phyloP scores from a whole-genome alignment of 768 basidiomycete genomes.

The Boletus edulis region DNA sequence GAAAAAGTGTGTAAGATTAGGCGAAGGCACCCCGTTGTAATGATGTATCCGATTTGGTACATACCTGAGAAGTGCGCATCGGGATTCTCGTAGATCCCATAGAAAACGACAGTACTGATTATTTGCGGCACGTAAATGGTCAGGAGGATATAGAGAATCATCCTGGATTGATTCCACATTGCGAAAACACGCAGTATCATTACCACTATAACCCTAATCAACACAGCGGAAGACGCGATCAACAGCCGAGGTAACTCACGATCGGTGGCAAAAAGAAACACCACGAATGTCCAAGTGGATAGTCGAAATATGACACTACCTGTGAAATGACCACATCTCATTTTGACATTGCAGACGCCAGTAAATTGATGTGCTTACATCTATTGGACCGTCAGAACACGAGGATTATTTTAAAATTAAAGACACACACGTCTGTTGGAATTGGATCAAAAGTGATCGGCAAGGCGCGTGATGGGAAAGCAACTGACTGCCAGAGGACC shows the following conservation, averaged over 20 bases:
- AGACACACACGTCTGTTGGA: neutral
- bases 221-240: neutral
- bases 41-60: neutral
- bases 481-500: neutral
- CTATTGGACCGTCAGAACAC: neutral
- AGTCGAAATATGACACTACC: neutral
- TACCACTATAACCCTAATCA: neutral
- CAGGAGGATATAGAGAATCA: neutral
- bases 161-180: neutral
- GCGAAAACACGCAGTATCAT: slow-evolving; percentile 4
- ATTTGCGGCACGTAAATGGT: neutral
- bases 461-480: neutral
- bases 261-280: neutral
- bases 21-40: too few species aligned
- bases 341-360: neutral
- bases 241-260: neutral
- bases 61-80: neutral
- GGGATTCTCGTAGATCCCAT: neutral
- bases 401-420: neutral
- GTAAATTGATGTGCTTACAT: neutral
- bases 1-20: neutral
- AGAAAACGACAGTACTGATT: neutral
- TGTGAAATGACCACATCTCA: neutral
- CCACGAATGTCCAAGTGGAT: neutral
- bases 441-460: neutral